Percentiles rank a stretch among this genome's conserved stretches.
These are phyloP conservation scores for Dictyophora rubrovolvata DNA, from an alignment of 768 basidiomycete species.

Conservation along the genomic window DNA sequence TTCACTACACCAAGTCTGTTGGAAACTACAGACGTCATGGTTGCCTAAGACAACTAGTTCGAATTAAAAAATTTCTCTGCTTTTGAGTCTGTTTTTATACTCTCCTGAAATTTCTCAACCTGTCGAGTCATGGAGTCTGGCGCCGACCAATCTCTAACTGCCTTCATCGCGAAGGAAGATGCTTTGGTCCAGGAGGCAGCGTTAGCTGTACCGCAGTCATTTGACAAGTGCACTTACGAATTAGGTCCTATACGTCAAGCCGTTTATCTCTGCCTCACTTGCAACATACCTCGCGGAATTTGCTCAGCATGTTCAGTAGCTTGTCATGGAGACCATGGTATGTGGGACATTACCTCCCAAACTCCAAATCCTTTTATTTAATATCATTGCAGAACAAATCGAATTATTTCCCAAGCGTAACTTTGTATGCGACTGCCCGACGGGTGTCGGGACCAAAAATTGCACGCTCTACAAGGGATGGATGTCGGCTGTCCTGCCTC, in stretches of 20 bases:
- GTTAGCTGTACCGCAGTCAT: conserved; percentile 43
- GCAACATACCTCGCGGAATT: conserved; percentile 54
- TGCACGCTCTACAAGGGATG: conserved; percentile 51
- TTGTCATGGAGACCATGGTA: conserved; percentile 70
- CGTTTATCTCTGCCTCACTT: conserved; percentile 73
- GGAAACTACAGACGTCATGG: too few species aligned
- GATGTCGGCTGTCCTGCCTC: conserved; percentile 26
- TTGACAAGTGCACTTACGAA: conserved; percentile 55
- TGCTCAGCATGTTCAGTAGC: conserved; percentile 81
- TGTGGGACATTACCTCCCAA: neutral
- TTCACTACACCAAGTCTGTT: neutral
- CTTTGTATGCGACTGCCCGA: conserved; percentile 83
- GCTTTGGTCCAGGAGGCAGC: conserved; percentile 29
- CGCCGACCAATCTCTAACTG: neutral
- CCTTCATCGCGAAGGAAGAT: conserved; percentile 13
- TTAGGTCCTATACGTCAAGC: conserved; percentile 63
- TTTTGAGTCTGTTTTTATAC: too few species aligned
- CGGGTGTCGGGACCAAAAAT: conserved; percentile 42
- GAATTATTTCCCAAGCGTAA: conserved; percentile 80
- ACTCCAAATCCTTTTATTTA: neutral
- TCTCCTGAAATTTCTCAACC: neutral
- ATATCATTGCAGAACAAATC: conserved; percentile 41
- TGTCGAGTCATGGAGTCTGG: neutral
- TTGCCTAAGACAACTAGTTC: too few species aligned
- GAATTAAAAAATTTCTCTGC: too few species aligned